phyloP scores from a whole-genome alignment of 129 eudicot species.

The Chrysanthemum lavandulifolium region DNA sequence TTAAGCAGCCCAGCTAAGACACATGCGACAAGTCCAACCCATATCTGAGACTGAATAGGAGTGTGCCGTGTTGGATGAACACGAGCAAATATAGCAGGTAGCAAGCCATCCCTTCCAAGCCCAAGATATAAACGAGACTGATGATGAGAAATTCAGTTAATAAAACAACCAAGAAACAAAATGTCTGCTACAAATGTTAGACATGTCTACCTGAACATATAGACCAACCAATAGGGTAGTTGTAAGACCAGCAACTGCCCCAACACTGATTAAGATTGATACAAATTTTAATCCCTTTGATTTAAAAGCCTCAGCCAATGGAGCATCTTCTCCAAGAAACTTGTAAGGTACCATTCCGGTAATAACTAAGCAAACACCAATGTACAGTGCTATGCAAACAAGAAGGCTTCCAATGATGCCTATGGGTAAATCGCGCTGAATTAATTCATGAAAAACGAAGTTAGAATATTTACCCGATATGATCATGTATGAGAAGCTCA shows the following conservation, averaged over 20 bases:
- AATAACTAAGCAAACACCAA: constrained; percentile 86
- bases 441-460: constrained; percentile 13
- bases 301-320: constrained; percentile 83
- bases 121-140: constrained; percentile 98
- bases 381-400: constrained; percentile 65
- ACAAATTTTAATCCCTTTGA: constrained; percentile 78
- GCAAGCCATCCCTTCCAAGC: constrained; percentile 93
- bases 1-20: constrained; percentile 77
- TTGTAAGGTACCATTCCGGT: constrained; percentile 96
- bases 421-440: constrained; percentile 88
- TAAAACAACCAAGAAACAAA: neutral
- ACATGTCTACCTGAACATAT: constrained; percentile 76
- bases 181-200: constrained; percentile 3
- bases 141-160: constrained; percentile 24
- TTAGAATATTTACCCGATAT: neutral
- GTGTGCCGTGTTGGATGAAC: constrained; percentile 87
- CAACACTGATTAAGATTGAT: constrained; percentile 75
- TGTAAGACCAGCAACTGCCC: constrained; percentile 97
- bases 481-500: neutral
- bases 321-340: constrained; percentile 90
- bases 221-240: constrained; percentile 94
- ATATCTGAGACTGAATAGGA: constrained; percentile 87
- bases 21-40: constrained; percentile 91
- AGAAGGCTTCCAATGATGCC: constrained; percentile 96
- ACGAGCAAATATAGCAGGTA: constrained; percentile 75